Conservation (phyloP, 768 basidiomycete species). For the Naganishia vishniacii region DNA sequence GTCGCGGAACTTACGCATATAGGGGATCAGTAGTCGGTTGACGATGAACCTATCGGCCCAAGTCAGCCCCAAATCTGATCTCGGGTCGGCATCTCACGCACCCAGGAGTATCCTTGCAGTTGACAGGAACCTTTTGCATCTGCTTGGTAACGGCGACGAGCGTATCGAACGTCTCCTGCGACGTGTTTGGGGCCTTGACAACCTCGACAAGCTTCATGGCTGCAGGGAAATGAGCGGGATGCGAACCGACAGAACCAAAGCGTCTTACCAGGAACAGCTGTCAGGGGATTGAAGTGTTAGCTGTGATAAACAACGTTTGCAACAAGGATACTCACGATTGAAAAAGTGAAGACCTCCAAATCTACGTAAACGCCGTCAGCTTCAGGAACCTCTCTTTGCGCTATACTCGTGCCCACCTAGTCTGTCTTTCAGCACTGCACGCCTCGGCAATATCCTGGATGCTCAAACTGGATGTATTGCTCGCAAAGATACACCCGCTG, state of each 20-base stretch:
- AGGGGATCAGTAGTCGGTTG: constrained; percentile 51
- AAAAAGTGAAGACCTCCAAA: constrained; percentile 53
- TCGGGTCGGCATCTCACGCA: constrained; percentile 23
- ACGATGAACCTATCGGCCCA: constrained; percentile 49
- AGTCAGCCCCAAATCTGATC: background rate
- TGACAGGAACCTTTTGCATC: constrained; percentile 51
- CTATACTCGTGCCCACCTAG: constrained; percentile 32
- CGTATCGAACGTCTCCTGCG: constrained; percentile 44
- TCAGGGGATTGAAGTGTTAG: background rate
- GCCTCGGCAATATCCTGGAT: constrained; percentile 50
- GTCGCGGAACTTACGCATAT: constrained; percentile 45
- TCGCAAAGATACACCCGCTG: constrained; percentile 49
- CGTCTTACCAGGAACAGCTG: constrained; percentile 32
- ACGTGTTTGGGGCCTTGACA: constrained; percentile 48
- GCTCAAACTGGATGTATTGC: constrained; percentile 50
- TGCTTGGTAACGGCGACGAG: constrained; percentile 47
- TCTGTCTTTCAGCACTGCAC: constrained; percentile 38
- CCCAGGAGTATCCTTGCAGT: constrained; percentile 52
- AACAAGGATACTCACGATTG: constrained; percentile 43
- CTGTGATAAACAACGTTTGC: background rate
- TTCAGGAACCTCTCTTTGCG: background rate
- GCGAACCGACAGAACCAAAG: background rate
- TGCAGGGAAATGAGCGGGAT: constrained; percentile 17
- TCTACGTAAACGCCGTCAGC: constrained; percentile 29
- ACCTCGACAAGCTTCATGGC: constrained; percentile 53